Percentiles rank a stretch among this genome's conserved stretches.
phyloP scores from a whole-genome alignment of 768 basidiomycete genomes.

The Amanita pallidorosea region DNA sequence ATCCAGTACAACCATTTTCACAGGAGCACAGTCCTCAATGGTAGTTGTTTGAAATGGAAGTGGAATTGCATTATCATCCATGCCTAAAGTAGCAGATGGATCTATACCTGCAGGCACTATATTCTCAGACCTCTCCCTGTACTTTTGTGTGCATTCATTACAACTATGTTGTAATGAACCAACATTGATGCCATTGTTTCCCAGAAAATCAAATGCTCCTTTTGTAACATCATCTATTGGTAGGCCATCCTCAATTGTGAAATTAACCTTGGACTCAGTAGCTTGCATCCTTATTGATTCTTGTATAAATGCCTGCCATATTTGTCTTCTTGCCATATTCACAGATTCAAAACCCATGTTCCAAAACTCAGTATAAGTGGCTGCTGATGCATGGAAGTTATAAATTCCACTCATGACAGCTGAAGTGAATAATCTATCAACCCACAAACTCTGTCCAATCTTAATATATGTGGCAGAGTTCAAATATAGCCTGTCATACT shows the following conservation, averaged over 20 bases:
- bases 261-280: not conserved
- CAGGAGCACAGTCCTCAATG: too few species aligned
- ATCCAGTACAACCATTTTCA: too few species aligned
- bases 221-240: conserved; percentile 4
- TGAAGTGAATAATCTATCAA: too few species aligned
- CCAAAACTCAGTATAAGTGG: too few species aligned
- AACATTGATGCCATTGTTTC: conserved; percentile 4
- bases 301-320: too few species aligned
- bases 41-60: conserved; percentile 4
- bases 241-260: conserved; percentile 3
- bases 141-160: conserved; percentile 7
- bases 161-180: conserved; percentile 5
- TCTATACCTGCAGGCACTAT: conserved; percentile 8
- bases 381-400: too few species aligned
- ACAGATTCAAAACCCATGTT: too few species aligned
- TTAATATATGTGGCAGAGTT: too few species aligned
- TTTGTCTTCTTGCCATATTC: too few species aligned
- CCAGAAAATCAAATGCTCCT: conserved; percentile 1
- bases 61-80: not conserved
- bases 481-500: too few species aligned
- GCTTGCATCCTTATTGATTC: not conserved
- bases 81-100: not conserved
- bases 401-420: too few species aligned
- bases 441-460: too few species aligned
- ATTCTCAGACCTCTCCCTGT: conserved; percentile 1